Evolutionary conservation across 2,329 filamentous ascomycete species (phyloP).

Genomic region (Monilinia fructicola): DNA sequence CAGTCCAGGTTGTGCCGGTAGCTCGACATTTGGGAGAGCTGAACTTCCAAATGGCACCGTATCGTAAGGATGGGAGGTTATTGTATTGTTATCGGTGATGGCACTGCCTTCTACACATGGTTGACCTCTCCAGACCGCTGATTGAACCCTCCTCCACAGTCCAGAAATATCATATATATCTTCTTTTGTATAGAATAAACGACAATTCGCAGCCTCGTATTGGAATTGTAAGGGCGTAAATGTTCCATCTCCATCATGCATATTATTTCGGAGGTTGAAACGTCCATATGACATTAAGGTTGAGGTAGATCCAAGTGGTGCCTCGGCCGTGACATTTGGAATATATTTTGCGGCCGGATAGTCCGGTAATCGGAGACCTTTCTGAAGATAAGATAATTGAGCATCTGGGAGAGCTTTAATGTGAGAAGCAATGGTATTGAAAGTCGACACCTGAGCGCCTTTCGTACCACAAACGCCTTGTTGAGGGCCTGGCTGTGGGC

Average conservation of each 20-base stretch:
- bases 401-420: slow-evolving; percentile 11
- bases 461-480: slow-evolving; percentile 64
- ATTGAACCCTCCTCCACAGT: slow-evolving; percentile 51
- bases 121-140: slow-evolving; percentile 44
- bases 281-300: background rate
- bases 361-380: slow-evolving; percentile 24
- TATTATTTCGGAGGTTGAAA: slow-evolving; percentile 38
- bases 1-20: slow-evolving; percentile 3
- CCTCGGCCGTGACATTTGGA: slow-evolving; percentile 29
- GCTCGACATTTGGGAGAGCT: slow-evolving; percentile 8
- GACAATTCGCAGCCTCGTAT: slow-evolving; percentile 60
- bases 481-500: slow-evolving; percentile 54
- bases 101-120: slow-evolving; percentile 38
- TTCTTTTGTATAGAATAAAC: slow-evolving; percentile 57
- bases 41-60: slow-evolving; percentile 13
- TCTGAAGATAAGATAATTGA: background rate
- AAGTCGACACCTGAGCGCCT: slow-evolving; percentile 45
- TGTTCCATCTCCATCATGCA: slow-evolving; percentile 34
- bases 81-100: background rate
- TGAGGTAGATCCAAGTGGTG: background rate
- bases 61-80: slow-evolving; percentile 10
- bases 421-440: background rate
- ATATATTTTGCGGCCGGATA: slow-evolving; percentile 42
- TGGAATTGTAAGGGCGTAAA: slow-evolving; percentile 56
- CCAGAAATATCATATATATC: slow-evolving; percentile 40